Conservation (phyloP, 208 protist genomes). For the Trypanosoma cruzi region DNA sequence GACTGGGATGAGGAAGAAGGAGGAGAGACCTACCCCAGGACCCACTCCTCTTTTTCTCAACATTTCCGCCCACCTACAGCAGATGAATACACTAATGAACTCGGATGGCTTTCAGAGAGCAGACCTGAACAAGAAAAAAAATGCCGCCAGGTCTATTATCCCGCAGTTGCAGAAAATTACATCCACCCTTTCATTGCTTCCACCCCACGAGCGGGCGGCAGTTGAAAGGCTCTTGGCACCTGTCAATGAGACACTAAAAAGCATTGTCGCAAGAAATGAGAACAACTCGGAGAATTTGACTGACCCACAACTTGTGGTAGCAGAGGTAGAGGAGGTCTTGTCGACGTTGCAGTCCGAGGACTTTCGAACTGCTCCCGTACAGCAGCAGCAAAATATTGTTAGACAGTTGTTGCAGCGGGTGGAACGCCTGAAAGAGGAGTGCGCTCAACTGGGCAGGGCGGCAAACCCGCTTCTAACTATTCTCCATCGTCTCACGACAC, state of each 20-base stretch:
- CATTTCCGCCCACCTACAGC: conserved; percentile 36
- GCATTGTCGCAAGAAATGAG: conserved; percentile 1
- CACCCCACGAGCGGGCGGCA: conserved; percentile 32
- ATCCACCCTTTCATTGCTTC: conserved; percentile 34
- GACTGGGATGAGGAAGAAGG: conserved; percentile 1
- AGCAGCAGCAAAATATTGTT: conserved; percentile 34
- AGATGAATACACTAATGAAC: conserved; percentile 44
- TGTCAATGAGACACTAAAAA: conserved; percentile 42
- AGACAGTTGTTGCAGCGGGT: conserved; percentile 26
- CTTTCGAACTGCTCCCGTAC: conserved; percentile 33
- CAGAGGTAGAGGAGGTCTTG: conserved; percentile 46
- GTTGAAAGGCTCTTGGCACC: conserved; percentile 45
- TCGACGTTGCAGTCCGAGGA: conserved; percentile 37
- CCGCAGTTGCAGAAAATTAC: conserved; percentile 56
- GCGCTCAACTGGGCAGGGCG: conserved; percentile 27
- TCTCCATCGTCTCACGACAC: conserved; percentile 12
- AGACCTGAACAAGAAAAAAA: conserved; percentile 26
- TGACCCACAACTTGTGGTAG: conserved; percentile 30
- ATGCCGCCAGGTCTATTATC: conserved; percentile 33
- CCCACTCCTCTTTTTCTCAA: conserved; percentile 31
- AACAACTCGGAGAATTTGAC: conserved; percentile 1
- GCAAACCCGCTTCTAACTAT: conserved; percentile 29
- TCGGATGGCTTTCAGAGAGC: conserved; percentile 41
- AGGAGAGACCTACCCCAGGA: conserved; percentile 10
- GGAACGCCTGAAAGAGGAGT: conserved; percentile 29